Conservation (phyloP, 2,329 filamentous ascomycete genomes). For the Arthroderma uncinatum region DNA sequence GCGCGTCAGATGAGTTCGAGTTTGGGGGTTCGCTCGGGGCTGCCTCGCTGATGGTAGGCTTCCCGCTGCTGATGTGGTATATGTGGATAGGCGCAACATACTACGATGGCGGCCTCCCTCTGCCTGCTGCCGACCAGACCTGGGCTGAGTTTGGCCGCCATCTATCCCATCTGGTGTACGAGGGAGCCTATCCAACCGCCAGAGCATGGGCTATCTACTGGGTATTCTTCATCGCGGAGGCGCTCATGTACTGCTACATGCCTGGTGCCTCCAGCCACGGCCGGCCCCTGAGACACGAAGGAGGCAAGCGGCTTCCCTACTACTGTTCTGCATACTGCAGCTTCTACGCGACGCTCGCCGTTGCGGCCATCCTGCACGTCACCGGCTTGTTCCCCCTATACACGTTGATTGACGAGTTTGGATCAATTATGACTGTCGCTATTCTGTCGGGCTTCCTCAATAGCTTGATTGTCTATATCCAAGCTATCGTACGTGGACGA, state of each 20-base stretch:
- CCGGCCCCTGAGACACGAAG: constrained; percentile 71
- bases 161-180: constrained; percentile 62
- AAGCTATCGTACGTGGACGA: constrained; percentile 65
- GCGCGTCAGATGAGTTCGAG: constrained; percentile 50
- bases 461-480: constrained; percentile 73
- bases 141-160: constrained; percentile 60
- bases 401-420: constrained; percentile 89
- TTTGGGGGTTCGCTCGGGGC: constrained; percentile 80
- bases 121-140: constrained; percentile 53
- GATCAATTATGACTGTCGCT: constrained; percentile 80
- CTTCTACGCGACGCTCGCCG: constrained; percentile 72
- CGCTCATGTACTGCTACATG: constrained; percentile 67
- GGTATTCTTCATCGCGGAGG: constrained; percentile 80
- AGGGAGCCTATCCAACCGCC: constrained; percentile 68
- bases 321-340: constrained; percentile 85
- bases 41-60: constrained; percentile 74
- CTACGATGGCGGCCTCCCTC: constrained; percentile 77
- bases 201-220: constrained; percentile 92
- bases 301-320: constrained; percentile 78
- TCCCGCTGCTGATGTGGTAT: constrained; percentile 95
- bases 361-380: constrained; percentile 61
- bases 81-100: constrained; percentile 97
- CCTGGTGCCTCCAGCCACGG: constrained; percentile 81
- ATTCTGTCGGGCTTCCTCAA: constrained; percentile 84
- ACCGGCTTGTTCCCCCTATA: constrained; percentile 79